These are phyloP conservation scores for Anisodus tanguticus DNA, from an alignment of 257 asterid genomes.

Conservation along the genomic window DNA sequence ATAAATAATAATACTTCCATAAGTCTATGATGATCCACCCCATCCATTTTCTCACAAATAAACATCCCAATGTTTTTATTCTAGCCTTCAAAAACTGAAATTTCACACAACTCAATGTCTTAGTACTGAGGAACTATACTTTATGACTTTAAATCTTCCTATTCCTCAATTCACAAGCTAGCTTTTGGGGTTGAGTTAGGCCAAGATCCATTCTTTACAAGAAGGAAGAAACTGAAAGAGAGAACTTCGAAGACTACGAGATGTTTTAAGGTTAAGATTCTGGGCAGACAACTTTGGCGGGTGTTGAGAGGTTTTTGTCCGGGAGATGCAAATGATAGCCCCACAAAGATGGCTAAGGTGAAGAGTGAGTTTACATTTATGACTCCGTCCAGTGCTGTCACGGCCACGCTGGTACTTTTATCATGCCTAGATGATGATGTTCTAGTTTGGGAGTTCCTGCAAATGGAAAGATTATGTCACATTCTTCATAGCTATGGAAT, in stretches of 20 bases:
- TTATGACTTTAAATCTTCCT: too few species aligned
- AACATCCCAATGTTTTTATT: too few species aligned
- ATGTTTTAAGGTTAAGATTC: conserved; percentile 33
- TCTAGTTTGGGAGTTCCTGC: background rate
- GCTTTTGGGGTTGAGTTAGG: too few species aligned
- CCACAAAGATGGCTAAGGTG: conserved; percentile 56
- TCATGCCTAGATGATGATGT: background rate
- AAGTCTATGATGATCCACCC: too few species aligned
- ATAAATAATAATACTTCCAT: too few species aligned
- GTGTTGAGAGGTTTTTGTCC: background rate
- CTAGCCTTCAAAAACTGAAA: too few species aligned
- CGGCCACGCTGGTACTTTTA: conserved; percentile 44
- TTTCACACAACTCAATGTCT: too few species aligned
- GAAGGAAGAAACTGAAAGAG: conserved; percentile 58
- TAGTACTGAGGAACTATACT: too few species aligned
- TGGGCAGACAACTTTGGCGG: conserved; percentile 19
- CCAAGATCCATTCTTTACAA: background rate
- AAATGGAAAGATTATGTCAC: background rate
- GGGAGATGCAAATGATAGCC: conserved; percentile 51
- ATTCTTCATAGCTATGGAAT: too few species aligned
- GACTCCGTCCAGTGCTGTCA: conserved; percentile 57
- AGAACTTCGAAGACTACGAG: conserved; percentile 51
- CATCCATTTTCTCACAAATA: too few species aligned
- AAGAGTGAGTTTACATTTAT: conserved; percentile 63
- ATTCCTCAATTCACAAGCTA: too few species aligned